Percentiles rank a stretch among this genome's conserved stretches.
These are phyloP conservation scores for Meyerozyma elateridarum DNA, from an alignment of 1,139 yeast species.

Conservation along the genomic window DNA sequence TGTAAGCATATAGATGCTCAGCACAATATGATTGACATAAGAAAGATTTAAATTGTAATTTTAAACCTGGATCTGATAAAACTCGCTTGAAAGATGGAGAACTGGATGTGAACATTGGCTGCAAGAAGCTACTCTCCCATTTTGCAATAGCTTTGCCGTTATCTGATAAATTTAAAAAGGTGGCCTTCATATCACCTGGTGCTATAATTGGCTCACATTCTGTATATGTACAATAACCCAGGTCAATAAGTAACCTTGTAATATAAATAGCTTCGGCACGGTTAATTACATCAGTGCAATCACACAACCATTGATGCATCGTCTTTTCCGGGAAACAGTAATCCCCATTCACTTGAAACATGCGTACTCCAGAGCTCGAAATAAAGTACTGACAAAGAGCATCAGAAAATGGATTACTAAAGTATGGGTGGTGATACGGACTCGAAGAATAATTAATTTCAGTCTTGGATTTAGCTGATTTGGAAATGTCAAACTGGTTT, in stretches of 20 bases:
- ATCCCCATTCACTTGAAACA: slow-evolving; percentile 42
- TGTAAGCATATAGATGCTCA: slow-evolving; percentile 72
- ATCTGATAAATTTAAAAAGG: not conserved
- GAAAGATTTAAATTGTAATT: slow-evolving; percentile 62
- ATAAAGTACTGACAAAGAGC: slow-evolving; percentile 75
- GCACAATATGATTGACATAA: slow-evolving; percentile 60
- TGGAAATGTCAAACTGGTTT: not conserved
- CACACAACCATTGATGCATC: slow-evolving; percentile 81
- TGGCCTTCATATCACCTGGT: not conserved
- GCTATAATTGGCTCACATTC: not conserved
- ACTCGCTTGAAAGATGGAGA: slow-evolving; percentile 42
- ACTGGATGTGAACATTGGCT: no score
- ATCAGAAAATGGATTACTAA: slow-evolving; percentile 87
- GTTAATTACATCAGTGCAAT: slow-evolving; percentile 71
- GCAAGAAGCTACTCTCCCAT: no score
- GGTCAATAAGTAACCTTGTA: no score
- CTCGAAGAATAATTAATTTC: slow-evolving; percentile 27
- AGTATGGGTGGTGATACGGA: slow-evolving; percentile 73
- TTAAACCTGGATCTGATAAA: slow-evolving; percentile 73
- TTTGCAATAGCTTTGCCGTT: not conserved
- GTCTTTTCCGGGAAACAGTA: slow-evolving; percentile 72
- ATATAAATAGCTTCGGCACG: slow-evolving; percentile 67
- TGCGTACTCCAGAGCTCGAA: slow-evolving; percentile 61
- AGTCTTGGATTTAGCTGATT: slow-evolving; percentile 36
- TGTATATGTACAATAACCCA: not conserved